Evolutionary conservation across 805 yeast genomes (phyloP).

Genomic region (Yarrowia sp.): DNA sequence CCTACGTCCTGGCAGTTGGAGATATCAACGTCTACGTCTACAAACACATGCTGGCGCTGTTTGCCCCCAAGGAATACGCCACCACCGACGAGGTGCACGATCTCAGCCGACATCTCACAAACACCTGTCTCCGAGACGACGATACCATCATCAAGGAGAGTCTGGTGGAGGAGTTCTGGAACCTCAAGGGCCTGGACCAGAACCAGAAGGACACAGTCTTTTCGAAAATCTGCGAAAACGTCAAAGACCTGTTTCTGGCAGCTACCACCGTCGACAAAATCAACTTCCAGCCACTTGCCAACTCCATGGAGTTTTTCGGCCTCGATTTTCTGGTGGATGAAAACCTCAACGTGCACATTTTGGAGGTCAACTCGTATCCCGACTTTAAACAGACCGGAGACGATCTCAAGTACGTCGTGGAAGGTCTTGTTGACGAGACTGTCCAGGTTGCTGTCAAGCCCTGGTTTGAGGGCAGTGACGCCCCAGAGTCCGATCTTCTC

Average conservation of each 20-base stretch:
- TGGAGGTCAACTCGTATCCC: constrained; percentile 92
- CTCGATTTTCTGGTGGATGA: constrained; percentile 76
- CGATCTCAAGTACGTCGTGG: constrained; percentile 65
- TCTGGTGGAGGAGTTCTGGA: constrained; percentile 62
- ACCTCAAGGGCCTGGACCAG: constrained; percentile 45
- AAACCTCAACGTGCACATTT: constrained; percentile 51
- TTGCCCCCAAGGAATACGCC: constrained; percentile 57
- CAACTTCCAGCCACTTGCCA: constrained; percentile 75
- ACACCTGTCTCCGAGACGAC: constrained; percentile 80
- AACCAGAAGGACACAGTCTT: constrained; percentile 45
- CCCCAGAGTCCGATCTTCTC: not conserved
- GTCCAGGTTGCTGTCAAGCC: constrained; percentile 51
- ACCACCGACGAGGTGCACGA: constrained; percentile 38
- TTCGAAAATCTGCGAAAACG: constrained; percentile 55
- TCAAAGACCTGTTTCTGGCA: constrained; percentile 72
- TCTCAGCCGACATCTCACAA: constrained; percentile 80
- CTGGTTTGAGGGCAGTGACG: constrained; percentile 32
- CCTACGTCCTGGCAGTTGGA: constrained; percentile 75
- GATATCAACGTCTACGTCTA: constrained; percentile 75
- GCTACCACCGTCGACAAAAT: constrained; percentile 77
- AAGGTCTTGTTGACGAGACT: constrained; percentile 60
- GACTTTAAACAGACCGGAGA: constrained; percentile 95
- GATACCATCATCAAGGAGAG: constrained; percentile 36
- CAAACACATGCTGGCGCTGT: constrained; percentile 73
- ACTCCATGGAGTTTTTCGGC: constrained; percentile 86